Base-by-base conservation (phyloP, 2,329 filamentous ascomycete species). In the Pseudomassariella vexata region DNA sequence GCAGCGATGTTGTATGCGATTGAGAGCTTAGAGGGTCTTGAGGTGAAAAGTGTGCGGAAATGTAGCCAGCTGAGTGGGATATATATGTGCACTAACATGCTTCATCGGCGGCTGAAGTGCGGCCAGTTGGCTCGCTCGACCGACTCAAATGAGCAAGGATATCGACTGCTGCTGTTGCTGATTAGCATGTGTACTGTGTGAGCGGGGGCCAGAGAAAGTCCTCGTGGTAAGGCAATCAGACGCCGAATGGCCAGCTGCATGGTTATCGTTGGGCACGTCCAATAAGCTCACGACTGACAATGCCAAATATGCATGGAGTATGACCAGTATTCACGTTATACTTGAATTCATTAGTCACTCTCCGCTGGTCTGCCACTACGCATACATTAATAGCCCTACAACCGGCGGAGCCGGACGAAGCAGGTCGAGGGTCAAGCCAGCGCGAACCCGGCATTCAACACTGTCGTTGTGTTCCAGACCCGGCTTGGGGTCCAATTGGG, bases 171-270 rank as follows among this genome's bases (percentile, higher is more conserved):
- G 23, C 30, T 26, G 30, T 21, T 30, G 25, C 32, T 38, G 32
- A 36, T 41, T 44, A 42, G 38, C 30, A 40, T 42, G 38, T 21
- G 36, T 41, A 38, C 40, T 37, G 37, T 23, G 32, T 26, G 24
- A 37, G 37, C 15, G 20, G n/a, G n/a, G n/a, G n/a, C n/a, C n/a
- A n/a, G n/a, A n/a, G n/a, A n/a, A n/a, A n/a, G n/a, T n/a, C 36
- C 26, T 23, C 19, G 24, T 29, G 36, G 36, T 36, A 23, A 27
- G 37, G 22, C 35, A 28, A 36, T 38, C 34, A 34, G 18, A 38
- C 37, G 22, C 22, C 21, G 37, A 36, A 40, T 32, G 34, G 39
- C 38, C 14, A 39, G 34, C 28, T 32, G 34, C 29, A 36, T 36
- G 9, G 21, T 26, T 41, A 39, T 33, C 35, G 23, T 26, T 24